Percentiles rank a stretch among this genome's conserved stretches.
These are phyloP conservation scores for Pythium rishiriense DNA, from an alignment of 352 stramenopile species.

Conservation along the genomic window DNA sequence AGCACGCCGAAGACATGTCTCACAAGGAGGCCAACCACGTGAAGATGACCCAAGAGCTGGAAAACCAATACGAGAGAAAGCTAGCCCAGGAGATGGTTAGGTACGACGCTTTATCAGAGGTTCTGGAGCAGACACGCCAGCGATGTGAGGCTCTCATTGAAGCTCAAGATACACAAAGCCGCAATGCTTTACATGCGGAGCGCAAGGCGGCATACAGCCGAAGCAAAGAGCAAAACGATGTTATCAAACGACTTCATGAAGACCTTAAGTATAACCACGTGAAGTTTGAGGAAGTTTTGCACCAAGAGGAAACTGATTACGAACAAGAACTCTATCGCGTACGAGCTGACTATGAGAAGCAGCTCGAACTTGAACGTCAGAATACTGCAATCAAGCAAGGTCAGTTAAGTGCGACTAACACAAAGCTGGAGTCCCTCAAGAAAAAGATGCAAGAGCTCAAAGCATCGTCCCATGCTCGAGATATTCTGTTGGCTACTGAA, in stretches of 20 bases:
- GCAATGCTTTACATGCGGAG: conserved; percentile 60
- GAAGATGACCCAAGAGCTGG: conserved; percentile 86
- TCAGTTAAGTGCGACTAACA: conserved; percentile 75
- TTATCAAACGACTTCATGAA: conserved; percentile 85
- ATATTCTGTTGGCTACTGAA: conserved; percentile 75
- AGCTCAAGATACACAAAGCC: conserved; percentile 66
- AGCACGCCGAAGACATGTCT: conserved; percentile 78
- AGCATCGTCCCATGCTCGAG: conserved; percentile 56
- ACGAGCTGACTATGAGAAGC: conserved; percentile 55
- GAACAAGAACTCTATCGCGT: conserved; percentile 70
- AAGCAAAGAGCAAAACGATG: conserved; percentile 78
- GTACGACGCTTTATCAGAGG: conserved; percentile 88
- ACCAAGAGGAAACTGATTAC: conserved; percentile 81
- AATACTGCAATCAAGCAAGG: conserved; percentile 82
- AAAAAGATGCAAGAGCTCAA: conserved; percentile 89
- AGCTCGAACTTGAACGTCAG: conserved; percentile 70
- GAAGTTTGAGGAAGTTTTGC: conserved; percentile 83
- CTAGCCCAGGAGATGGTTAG: conserved; percentile 86
- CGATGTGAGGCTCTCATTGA: conserved; percentile 88
- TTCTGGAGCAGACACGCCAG: conserved; percentile 87
- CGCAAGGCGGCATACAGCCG: conserved; percentile 61
- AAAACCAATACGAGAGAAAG: conserved; percentile 93
- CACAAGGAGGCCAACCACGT: conserved; percentile 76
- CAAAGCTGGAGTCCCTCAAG: conserved; percentile 77
- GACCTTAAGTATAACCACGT: conserved; percentile 86